A percentile compares a stretch with the other conserved stretches of the same genome.
Conservation (phyloP, 179 eudicot species). For the Silene noctiflora region DNA sequence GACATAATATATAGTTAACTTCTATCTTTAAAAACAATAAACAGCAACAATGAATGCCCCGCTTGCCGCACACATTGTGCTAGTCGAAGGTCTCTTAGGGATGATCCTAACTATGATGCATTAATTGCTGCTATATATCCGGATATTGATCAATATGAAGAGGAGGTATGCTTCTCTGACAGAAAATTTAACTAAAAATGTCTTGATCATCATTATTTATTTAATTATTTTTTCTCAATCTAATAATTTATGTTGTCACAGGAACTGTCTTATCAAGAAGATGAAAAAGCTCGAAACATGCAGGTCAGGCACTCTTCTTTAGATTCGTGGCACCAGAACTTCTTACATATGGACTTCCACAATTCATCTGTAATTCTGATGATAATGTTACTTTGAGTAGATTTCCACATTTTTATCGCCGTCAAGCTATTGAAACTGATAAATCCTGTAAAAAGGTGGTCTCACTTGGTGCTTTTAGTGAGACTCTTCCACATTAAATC, state of each 20-base stretch:
- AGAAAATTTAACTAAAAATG: background rate
- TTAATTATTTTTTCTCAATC: conserved; percentile 1
- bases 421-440: conserved; percentile 16
- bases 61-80: conserved; percentile 99
- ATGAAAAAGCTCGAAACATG: conserved; percentile 72
- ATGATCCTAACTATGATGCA: conserved; percentile 87
- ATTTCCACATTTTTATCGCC: background rate
- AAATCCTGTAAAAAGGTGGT: too few species aligned
- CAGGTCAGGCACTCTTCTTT: conserved; percentile 52
- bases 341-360: background rate
- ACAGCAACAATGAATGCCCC: conserved; percentile 97
- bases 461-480: background rate
- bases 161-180: conserved; percentile 57
- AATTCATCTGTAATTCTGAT: too few species aligned
- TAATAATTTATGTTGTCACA: conserved; percentile 24
- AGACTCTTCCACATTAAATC: too few species aligned
- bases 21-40: conserved; percentile 2
- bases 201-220: background rate
- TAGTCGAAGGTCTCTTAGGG: conserved; percentile 96
- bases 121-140: conserved; percentile 72
- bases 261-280: conserved; percentile 88
- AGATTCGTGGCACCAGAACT: background rate
- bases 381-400: background rate
- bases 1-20: background rate
- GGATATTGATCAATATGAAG: conserved; percentile 86